Percentiles rank a stretch among this genome's conserved stretches.
Evolutionary conservation across 108 stramenopile species (phyloP).

Genomic region (Pseudonitzschia multistriata): DNA sequence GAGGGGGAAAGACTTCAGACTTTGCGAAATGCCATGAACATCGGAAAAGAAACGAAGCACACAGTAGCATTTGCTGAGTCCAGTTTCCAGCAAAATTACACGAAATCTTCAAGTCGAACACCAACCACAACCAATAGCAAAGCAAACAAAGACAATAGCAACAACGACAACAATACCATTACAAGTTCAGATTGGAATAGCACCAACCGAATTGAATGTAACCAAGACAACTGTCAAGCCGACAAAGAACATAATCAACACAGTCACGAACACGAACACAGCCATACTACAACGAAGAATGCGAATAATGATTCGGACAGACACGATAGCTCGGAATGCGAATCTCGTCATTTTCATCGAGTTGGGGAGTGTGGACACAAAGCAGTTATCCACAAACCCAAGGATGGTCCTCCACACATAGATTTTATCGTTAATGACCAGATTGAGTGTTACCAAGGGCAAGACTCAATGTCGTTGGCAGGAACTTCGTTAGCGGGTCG

Average conservation of each 20-base stretch:
- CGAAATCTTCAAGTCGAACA: not conserved
- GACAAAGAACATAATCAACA: not conserved
- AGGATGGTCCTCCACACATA: constrained; percentile 53
- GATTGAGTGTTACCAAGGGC: constrained; percentile 58
- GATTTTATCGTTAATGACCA: constrained; percentile 67
- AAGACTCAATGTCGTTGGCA: constrained; percentile 24
- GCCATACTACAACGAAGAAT: constrained; percentile 16
- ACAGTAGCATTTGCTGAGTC: not conserved
- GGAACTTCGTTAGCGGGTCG: not conserved
- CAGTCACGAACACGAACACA: constrained; percentile 1
- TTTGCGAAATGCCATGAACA: not conserved
- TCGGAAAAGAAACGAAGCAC: not conserved
- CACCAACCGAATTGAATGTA: too few species aligned
- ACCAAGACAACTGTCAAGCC: not conserved
- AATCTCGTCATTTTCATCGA: constrained; percentile 51
- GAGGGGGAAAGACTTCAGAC: constrained; percentile 37
- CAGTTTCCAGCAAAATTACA: not conserved
- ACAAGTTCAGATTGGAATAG: not conserved
- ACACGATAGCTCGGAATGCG: constrained; percentile 10
- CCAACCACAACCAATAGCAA: not conserved
- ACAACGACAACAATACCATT: not conserved
- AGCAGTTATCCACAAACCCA: constrained; percentile 60
- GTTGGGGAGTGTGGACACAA: constrained; percentile 64
- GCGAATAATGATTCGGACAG: not conserved
- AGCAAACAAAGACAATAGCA: not conserved